Evolutionary conservation across 1,139 yeast genomes (phyloP).

Genomic region (Candida sp.): DNA sequence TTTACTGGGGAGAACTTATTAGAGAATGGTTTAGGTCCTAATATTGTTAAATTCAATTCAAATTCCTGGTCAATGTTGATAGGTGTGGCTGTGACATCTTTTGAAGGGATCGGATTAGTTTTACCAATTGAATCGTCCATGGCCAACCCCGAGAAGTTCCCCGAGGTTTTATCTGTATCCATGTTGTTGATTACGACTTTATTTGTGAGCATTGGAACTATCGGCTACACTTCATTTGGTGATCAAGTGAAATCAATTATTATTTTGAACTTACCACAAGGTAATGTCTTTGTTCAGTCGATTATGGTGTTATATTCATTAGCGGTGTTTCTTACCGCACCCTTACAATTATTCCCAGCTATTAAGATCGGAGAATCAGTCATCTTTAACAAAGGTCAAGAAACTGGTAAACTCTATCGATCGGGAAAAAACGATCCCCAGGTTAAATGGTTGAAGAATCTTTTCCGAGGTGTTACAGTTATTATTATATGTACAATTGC

Average conservation of each 20-base stretch:
- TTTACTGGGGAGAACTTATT: conserved; percentile 48
- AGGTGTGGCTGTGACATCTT: conserved; percentile 80
- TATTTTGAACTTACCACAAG: conserved; percentile 67
- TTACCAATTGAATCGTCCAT: conserved; percentile 77
- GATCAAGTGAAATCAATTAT: conserved; percentile 64
- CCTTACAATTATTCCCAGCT: conserved; percentile 75
- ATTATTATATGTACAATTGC: conserved; percentile 33
- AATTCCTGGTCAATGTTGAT: conserved; percentile 68
- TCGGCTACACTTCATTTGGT: conserved; percentile 73
- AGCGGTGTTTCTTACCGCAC: conserved; percentile 74
- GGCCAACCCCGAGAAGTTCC: conserved; percentile 70
- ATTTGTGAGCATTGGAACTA: conserved; percentile 59
- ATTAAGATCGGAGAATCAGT: conserved; percentile 66
- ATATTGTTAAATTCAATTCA: conserved; percentile 50
- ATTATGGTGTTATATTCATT: conserved; percentile 67
- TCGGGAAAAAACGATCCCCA: conserved; percentile 35
- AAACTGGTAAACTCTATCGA: conserved; percentile 27
- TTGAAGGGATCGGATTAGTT: conserved; percentile 77
- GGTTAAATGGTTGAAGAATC: conserved; percentile 43
- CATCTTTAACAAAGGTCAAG: conserved; percentile 30
- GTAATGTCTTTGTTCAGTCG: conserved; percentile 56
- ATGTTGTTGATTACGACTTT: conserved; percentile 56
- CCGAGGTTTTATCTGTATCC: conserved; percentile 57
- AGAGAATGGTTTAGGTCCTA: conserved; percentile 47
- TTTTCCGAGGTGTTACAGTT: conserved; percentile 29